Conservation (phyloP, 805 yeast genomes). For the Starmerella asiatica region DNA sequence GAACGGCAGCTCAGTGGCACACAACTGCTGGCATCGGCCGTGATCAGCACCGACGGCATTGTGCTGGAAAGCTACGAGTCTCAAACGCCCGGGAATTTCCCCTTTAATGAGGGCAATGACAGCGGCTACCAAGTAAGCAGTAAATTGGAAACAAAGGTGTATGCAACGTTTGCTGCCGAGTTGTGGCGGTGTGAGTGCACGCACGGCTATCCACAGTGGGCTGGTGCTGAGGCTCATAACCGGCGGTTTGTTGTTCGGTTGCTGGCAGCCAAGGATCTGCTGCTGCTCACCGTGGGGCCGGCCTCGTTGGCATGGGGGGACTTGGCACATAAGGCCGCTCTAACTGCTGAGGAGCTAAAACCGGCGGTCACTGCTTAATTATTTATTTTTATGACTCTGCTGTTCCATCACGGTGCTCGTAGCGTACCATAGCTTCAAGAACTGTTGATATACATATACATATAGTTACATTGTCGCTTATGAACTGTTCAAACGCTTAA, state of each 20-base stretch:
- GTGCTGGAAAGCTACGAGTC: constrained; percentile 13
- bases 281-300: constrained; percentile 9
- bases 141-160: constrained; percentile 24
- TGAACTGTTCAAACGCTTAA: no score
- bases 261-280: background rate
- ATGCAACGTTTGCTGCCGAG: constrained; percentile 24
- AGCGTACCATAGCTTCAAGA: background rate
- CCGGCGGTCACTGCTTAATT: background rate
- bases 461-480: no score
- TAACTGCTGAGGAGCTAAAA: background rate
- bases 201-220: constrained; percentile 3
- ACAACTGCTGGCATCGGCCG: constrained; percentile 9
- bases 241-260: constrained; percentile 8
- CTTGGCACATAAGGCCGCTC: constrained; percentile 2
- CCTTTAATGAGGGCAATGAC: background rate
- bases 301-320: constrained; percentile 7
- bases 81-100: background rate
- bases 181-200: constrained; percentile 15
- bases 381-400: no score
- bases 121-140: constrained; percentile 6
- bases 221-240: constrained; percentile 13
- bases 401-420: background rate
- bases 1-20: constrained; percentile 4
- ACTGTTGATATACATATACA: background rate
- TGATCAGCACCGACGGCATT: constrained; percentile 11